phyloP scores from a whole-genome alignment of 495 filamentous ascomycete species.

The Xylaria palmicola region DNA sequence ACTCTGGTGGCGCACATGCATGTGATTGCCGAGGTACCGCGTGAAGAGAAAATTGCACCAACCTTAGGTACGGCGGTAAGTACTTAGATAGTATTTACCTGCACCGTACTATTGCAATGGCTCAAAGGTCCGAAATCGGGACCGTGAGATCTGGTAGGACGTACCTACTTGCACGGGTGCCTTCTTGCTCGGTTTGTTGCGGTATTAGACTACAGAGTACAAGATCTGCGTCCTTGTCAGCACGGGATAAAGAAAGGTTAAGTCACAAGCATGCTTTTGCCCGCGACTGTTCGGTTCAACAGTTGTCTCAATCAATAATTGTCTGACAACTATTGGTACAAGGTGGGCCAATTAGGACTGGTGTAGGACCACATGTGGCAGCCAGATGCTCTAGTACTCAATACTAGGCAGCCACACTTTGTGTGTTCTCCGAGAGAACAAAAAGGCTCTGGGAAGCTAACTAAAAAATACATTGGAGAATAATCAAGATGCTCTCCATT shows the following conservation, averaged over 20 bases:
- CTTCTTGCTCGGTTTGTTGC: constrained; percentile 3
- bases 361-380: constrained; percentile 7
- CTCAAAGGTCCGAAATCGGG: neutral
- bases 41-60: too few relatives aligned
- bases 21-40: constrained; percentile 13
- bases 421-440: neutral
- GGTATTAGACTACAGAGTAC: neutral
- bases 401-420: neutral
- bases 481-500: too few relatives aligned
- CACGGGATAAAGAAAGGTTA: neutral
- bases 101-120: too few relatives aligned
- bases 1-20: neutral
- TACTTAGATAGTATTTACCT: too few relatives aligned
- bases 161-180: neutral
- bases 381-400: neutral
- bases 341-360: constrained; percentile 2
- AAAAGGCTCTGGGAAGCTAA: too few relatives aligned
- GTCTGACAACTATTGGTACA: neutral
- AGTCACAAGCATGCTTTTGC: neutral
- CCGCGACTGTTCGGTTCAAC: neutral
- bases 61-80: too few relatives aligned
- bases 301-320: neutral
- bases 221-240: neutral
- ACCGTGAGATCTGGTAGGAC: neutral
- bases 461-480: too few relatives aligned